Base-by-base conservation (phyloP, 2,329 filamentous ascomycete species). In the Bipolaris bicolor region DNA sequence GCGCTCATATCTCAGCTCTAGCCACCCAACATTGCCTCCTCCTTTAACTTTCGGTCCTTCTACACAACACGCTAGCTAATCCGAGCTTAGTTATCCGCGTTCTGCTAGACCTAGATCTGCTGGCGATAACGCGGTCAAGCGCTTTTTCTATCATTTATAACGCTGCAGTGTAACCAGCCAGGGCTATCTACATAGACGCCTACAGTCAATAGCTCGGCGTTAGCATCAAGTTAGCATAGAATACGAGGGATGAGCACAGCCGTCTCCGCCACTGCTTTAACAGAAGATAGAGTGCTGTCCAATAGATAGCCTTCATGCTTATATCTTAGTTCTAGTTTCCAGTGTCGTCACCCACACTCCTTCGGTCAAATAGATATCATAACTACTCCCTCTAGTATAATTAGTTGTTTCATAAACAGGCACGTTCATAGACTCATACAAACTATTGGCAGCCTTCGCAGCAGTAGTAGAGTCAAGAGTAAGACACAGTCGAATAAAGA, bases 291-390 rank as follows among this genome's bases (percentile, higher is more conserved):
- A 55, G 45, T 29, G 37, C 40, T 55, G 24, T 55, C 45, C 16
- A 13, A 46, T 55, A 6, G 43, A 36, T 55, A 55, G 52, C 39
- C 24, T 55, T 55, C 6, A 49, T 48, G 52, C 45, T 55, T 7
- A 16, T 50, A 16, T 55, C 52, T 55, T 31, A 36, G 37, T 49
- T 40, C 26, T 22, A 16, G 45, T 49, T 33, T 55, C n/a, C 31
- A 11, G 45, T 9, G 39, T 55, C 15, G 39, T 55, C 15, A 49
- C 40, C 11, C 5, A 34, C 46, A 49, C 46, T 55, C 31, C 52
- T 55, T 49, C 18, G 33, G 52, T 50, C n/a, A 24, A 49, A 49
- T 50, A 39, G 40, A 50, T 34, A 46, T 18, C 13, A 55, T 13
- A 16, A 47, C 46, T 5, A 50, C 52, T 55, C 47, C 26, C 47